phyloP scores from a whole-genome alignment of 495 filamentous ascomycete species.

The Tetracladium marchalianum region DNA sequence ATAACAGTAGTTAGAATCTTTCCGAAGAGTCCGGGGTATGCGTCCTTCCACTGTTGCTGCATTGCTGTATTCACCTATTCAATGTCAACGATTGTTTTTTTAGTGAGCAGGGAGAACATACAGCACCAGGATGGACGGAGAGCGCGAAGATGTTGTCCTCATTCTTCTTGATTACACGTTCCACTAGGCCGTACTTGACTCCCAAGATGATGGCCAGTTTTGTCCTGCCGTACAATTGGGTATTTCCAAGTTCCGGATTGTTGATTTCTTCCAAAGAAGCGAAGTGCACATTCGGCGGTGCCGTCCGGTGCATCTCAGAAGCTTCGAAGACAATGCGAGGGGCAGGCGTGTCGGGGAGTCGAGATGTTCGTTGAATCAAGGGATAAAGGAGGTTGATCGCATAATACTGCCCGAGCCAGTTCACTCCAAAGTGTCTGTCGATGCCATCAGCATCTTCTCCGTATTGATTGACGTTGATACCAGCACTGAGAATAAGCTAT shows the following conservation, averaged over 20 bases:
- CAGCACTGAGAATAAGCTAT: conserved; percentile 36
- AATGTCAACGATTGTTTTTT: conserved; percentile 6
- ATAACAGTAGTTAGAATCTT: conserved; percentile 26
- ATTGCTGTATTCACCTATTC: conserved; percentile 37
- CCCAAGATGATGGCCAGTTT: conserved; percentile 45
- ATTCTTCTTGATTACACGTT: conserved; percentile 32
- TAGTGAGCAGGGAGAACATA: conserved; percentile 19
- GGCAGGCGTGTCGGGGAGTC: conserved; percentile 16
- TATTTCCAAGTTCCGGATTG: conserved; percentile 36
- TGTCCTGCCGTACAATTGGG: conserved; percentile 40
- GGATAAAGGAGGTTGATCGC: conserved; percentile 31
- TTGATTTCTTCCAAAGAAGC: conserved; percentile 43
- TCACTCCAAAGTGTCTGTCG: conserved; percentile 43
- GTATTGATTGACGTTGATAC: conserved; percentile 37
- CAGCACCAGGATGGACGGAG: conserved; percentile 33
- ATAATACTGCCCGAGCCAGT: conserved; percentile 39
- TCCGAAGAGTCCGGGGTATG: conserved; percentile 32
- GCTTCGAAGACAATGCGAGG: conserved; percentile 42
- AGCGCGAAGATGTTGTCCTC: conserved; percentile 29
- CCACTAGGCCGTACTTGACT: conserved; percentile 31
- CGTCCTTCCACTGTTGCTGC: conserved; percentile 38
- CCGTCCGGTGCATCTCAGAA: conserved; percentile 41
- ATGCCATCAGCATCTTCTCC: conserved; percentile 30
- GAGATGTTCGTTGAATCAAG: conserved; percentile 28
- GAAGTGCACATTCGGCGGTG: conserved; percentile 36